Conservation (phyloP, 176 grass and related monocot species). For the Puccinellia tenuiflora region DNA sequence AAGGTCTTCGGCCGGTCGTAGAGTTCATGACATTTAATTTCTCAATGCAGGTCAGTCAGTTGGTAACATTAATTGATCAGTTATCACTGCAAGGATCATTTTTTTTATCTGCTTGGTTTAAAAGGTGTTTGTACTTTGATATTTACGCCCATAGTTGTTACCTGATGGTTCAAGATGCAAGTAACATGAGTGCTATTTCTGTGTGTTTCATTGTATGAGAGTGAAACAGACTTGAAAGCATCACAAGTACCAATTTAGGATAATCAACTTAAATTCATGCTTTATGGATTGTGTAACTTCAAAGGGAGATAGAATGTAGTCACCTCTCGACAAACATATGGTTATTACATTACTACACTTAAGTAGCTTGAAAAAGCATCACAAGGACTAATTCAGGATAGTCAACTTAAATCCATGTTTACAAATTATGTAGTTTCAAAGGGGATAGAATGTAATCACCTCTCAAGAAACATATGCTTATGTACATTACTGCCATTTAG, state of each 20-base stretch:
- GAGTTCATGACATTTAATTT: conserved; percentile 99
- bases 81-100: background rate
- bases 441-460: background rate
- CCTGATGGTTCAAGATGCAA: conserved; percentile 4
- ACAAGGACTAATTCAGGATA: background rate
- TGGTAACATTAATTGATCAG: background rate
- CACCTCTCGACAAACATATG: background rate
- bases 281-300: background rate
- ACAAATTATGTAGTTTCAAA: background rate
- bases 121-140: background rate
- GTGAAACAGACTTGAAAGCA: background rate
- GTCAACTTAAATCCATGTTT: background rate
- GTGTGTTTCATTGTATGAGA: background rate
- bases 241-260: background rate
- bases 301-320: background rate
- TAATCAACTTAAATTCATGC: background rate
- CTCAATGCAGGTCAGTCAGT: conserved; percentile 79
- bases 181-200: background rate
- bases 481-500: background rate
- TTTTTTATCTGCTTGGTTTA: background rate
- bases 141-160: background rate
- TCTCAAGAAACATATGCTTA: background rate
- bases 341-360: background rate
- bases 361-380: background rate
- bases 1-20: conserved; percentile 74